These are phyloP conservation scores for Cicer pinnatifidum DNA, from an alignment of 306 rosid genomes.

Conservation along the genomic window DNA sequence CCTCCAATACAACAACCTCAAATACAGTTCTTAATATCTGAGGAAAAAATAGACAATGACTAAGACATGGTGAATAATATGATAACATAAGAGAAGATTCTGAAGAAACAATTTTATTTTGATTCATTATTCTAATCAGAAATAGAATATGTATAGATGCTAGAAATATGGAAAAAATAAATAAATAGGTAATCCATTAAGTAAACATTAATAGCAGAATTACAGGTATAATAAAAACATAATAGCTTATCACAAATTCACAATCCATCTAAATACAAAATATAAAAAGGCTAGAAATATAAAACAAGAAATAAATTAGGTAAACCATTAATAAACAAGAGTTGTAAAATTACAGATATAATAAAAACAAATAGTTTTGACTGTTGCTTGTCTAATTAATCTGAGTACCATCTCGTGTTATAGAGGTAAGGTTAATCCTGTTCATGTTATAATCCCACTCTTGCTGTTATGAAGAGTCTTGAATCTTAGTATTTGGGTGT, in stretches of 20 bases:
- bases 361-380: no score
- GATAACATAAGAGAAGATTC: constrained; percentile 7
- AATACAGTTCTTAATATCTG: constrained; percentile 84
- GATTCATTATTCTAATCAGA: background rate
- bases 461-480: no score
- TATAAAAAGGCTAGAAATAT: no score
- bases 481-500: no score
- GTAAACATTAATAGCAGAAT: background rate
- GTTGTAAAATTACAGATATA: no score
- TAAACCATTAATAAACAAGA: no score
- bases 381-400: no score
- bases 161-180: background rate
- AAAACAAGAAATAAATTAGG: no score
- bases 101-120: background rate
- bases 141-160: background rate
- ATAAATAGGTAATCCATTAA: background rate
- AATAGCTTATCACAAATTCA: background rate
- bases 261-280: no score
- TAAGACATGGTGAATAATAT: background rate
- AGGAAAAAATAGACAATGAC: constrained; percentile 10
- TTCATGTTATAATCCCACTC: no score
- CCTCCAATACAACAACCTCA: constrained; percentile 86
- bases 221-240: background rate
- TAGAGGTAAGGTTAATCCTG: no score
- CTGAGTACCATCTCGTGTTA: no score